A percentile compares a stretch with the other conserved stretches of the same genome.
phyloP scores from a whole-genome alignment of 169 alveolate genomes.

The Condylostoma magnum region DNA sequence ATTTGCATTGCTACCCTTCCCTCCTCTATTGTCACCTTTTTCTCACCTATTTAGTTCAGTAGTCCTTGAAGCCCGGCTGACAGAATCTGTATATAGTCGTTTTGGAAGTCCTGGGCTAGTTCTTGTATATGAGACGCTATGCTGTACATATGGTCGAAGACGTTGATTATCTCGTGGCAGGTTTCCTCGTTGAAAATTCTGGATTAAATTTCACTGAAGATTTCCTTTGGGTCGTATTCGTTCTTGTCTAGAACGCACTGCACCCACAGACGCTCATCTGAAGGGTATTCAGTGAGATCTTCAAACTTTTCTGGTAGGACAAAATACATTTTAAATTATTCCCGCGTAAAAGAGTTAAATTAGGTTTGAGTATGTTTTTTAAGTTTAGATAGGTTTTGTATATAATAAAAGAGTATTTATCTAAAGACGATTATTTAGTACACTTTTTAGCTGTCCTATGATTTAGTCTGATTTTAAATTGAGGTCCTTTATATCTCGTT shows the following conservation, averaged over 20 bases:
- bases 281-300: neutral
- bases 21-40: too few species aligned
- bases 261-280: conserved; percentile 10
- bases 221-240: neutral
- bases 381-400: too few species aligned
- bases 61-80: neutral
- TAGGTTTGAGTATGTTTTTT: too few species aligned
- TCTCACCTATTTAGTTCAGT: too few species aligned
- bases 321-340: conserved; percentile 25
- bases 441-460: too few species aligned
- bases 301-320: conserved; percentile 19
- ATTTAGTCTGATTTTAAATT: too few species aligned
- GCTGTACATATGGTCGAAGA: neutral
- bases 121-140: neutral
- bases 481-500: too few species aligned
- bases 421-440: too few species aligned
- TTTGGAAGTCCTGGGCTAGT: neutral
- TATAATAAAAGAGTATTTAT: too few species aligned
- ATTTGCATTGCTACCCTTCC: too few species aligned
- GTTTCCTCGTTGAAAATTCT: neutral
- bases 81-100: neutral
- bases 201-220: neutral
- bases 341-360: too few species aligned
- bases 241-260: neutral
- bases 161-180: neutral